phyloP scores from a whole-genome alignment of 257 asterid species.

The Penstemon davidsonii region DNA sequence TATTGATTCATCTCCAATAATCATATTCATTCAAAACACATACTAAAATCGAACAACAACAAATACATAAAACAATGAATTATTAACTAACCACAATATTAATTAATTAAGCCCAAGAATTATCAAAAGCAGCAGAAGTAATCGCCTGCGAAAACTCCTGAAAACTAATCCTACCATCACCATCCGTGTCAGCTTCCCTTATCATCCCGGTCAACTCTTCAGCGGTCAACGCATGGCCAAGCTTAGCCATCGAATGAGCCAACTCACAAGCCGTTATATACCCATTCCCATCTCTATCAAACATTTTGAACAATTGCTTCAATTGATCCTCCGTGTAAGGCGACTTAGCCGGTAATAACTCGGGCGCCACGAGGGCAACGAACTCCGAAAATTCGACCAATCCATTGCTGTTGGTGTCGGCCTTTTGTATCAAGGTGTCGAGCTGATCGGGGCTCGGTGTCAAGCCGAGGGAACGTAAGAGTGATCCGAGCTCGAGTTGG shows the following conservation, averaged over 20 bases:
- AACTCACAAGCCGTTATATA: constrained; percentile 79
- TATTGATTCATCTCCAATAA: too few species aligned
- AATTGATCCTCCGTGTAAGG: constrained; percentile 86
- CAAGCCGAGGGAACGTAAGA: constrained; percentile 67
- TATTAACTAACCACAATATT: too few species aligned
- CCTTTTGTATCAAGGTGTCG: constrained; percentile 71
- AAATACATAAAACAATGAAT: too few species aligned
- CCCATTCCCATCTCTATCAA: constrained; percentile 80
- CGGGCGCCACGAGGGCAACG: constrained; percentile 83
- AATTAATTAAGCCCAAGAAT: constrained; percentile 58
- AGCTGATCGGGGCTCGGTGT: constrained; percentile 83
- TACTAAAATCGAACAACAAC: too few species aligned
- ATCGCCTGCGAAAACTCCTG: constrained; percentile 78
- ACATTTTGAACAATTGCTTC: constrained; percentile 67
- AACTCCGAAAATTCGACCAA: constrained; percentile 83
- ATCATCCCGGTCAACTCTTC: constrained; percentile 89
- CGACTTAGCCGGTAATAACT: constrained; percentile 72
- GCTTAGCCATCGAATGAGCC: constrained; percentile 90
- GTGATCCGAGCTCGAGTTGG: constrained; percentile 78
- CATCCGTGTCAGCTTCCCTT: constrained; percentile 75
- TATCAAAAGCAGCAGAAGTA: constrained; percentile 81
- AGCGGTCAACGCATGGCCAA: constrained; percentile 78
- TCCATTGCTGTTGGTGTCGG: constrained; percentile 74
- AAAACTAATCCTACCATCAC: constrained; percentile 82
- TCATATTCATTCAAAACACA: too few species aligned